Evolutionary conservation across 116 monocot genomes (phyloP).

Genomic region (Papilionanthe hybrid): DNA sequence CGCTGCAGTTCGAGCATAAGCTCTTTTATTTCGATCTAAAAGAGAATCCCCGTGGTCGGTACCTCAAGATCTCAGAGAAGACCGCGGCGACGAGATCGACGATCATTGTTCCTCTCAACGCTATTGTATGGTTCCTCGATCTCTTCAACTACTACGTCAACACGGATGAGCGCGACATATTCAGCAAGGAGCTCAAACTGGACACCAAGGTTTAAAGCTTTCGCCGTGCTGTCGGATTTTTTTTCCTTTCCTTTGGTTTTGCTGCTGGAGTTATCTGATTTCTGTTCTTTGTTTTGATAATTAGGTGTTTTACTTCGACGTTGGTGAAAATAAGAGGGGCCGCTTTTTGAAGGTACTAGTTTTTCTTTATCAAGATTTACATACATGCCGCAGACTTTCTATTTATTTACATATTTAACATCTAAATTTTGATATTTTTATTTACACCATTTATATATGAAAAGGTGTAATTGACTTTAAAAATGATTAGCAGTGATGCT

Average conservation of each 20-base stretch:
- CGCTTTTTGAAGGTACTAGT: constrained; percentile 43
- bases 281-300: not conserved
- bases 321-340: constrained; percentile 42
- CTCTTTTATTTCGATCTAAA: constrained; percentile 91
- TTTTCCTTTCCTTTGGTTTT: constrained; percentile 3
- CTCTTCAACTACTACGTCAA: constrained; percentile 67
- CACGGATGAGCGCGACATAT: constrained; percentile 46
- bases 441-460: no score
- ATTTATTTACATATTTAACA: no score
- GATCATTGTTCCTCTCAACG: constrained; percentile 79
- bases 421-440: no score
- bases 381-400: no score
- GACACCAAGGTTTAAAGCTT: constrained; percentile 50
- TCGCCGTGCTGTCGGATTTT: not conserved
- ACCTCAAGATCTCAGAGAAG: constrained; percentile 96
- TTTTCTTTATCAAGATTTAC: not conserved
- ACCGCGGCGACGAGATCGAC: constrained; percentile 84
- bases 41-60: constrained; percentile 81
- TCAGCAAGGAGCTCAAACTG: constrained; percentile 74
- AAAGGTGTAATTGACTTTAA: no score
- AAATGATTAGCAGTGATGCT: no score
- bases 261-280: constrained; percentile 3
- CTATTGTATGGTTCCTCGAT: constrained; percentile 70
- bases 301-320: constrained; percentile 44
- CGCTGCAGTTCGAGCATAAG: constrained; percentile 92